Evolutionary conservation across 1,139 yeast species (phyloP).

Genomic region (Torulaspora pretoriensis): DNA sequence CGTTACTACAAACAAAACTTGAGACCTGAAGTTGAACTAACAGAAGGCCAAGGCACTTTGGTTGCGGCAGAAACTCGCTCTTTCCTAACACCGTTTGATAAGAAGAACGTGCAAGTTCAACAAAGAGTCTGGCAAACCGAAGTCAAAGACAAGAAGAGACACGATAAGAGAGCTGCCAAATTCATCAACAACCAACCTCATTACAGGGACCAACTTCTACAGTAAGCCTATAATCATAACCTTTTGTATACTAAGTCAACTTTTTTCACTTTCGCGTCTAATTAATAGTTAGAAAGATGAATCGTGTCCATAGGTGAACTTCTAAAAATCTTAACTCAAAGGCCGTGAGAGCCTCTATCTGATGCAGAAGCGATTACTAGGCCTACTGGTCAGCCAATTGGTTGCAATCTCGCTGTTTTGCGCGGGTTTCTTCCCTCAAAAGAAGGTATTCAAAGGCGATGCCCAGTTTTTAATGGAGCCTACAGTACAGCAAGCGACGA

Average conservation of each 20-base stretch:
- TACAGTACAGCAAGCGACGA: conserved; percentile 21
- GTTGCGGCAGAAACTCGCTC: conserved; percentile 89
- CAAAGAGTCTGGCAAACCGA: conserved; percentile 77
- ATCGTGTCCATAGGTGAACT: background rate
- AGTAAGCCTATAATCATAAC: conserved; percentile 38
- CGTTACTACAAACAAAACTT: conserved; percentile 83
- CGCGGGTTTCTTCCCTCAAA: conserved; percentile 86
- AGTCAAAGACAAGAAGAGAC: conserved; percentile 59
- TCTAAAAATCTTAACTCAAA: background rate
- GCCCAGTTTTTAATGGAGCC: conserved; percentile 26
- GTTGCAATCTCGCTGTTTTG: conserved; percentile 59
- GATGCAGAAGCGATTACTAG: conserved; percentile 11
- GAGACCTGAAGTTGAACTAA: conserved; percentile 64
- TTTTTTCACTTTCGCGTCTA: conserved; percentile 4
- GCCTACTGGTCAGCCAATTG: conserved; percentile 42
- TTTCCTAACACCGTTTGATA: conserved; percentile 50
- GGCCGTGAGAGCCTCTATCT: background rate
- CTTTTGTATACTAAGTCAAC: conserved; percentile 4
- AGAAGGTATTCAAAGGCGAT: conserved; percentile 61
- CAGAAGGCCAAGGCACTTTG: conserved; percentile 92
- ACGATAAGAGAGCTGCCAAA: conserved; percentile 76
- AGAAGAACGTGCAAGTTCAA: conserved; percentile 53
- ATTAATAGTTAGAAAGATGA: background rate
- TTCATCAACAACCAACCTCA: conserved; percentile 85
- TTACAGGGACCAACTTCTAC: conserved; percentile 86